Evolutionary conservation across 2,329 filamentous ascomycete species (phyloP).

Genomic region (Aureobasidium uvarum): DNA sequence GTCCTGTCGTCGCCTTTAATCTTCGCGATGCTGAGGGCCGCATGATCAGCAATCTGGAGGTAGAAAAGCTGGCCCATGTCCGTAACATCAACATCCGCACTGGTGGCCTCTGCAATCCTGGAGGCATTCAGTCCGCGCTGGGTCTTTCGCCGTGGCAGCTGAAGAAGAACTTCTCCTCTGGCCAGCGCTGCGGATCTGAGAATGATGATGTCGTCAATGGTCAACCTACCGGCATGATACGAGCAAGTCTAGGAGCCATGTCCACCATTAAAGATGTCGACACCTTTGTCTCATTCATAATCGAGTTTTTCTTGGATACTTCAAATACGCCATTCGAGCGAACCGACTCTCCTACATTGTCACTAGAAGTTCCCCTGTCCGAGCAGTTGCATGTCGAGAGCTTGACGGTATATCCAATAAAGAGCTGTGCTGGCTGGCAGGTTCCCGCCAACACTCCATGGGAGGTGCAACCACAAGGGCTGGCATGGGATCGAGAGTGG

Average conservation of each 20-base stretch:
- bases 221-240: conserved; percentile 83
- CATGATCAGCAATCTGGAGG: conserved; percentile 78
- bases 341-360: conserved; percentile 1
- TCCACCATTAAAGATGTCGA: conserved; percentile 74
- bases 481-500: conserved; percentile 97
- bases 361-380: neutral
- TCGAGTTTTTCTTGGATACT: conserved; percentile 38
- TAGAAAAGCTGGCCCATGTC: conserved; percentile 80
- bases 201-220: conserved; percentile 80
- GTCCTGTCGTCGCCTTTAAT: conserved; percentile 83
- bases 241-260: conserved; percentile 87
- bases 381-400: conserved; percentile 46
- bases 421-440: conserved; percentile 80
- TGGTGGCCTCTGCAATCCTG: conserved; percentile 88
- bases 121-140: conserved; percentile 74
- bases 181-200: conserved; percentile 79
- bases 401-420: conserved; percentile 77
- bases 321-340: conserved; percentile 1
- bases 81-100: conserved; percentile 82
- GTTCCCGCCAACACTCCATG: conserved; percentile 65
- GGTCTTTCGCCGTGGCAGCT: conserved; percentile 76
- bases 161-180: conserved; percentile 77
- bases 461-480: conserved; percentile 76
- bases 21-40: conserved; percentile 64
- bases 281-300: conserved; percentile 55